Evolutionary conservation across 345 rosid species (phyloP).

Genomic region (Euphorbia pulcherrima): DNA sequence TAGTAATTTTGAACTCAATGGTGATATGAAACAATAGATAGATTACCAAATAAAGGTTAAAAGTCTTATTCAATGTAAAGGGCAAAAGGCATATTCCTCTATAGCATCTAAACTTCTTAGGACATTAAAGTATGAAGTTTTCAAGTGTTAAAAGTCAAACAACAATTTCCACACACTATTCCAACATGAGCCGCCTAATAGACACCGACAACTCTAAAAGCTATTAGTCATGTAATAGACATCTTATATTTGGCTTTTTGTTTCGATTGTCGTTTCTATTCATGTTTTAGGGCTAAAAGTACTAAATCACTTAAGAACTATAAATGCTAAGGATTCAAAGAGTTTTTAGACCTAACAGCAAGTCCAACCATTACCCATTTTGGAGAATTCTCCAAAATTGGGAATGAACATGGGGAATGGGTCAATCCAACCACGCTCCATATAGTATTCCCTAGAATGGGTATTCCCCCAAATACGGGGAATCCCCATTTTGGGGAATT

Average conservation of each 20-base stretch:
- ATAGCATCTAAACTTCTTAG: conserved; percentile 5
- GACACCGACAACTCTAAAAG: neutral
- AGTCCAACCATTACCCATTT: neutral
- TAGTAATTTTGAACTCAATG: conserved; percentile 6
- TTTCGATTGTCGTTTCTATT: no score
- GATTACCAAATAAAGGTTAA: neutral
- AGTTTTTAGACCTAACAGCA: neutral
- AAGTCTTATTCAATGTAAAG: neutral
- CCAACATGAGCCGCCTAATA: conserved; percentile 6
- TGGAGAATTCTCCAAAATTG: no score
- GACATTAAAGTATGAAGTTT: neutral
- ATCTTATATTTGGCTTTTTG: no score
- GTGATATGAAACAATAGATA: neutral
- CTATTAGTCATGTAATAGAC: neutral
- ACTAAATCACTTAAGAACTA: neutral
- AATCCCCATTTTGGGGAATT: no score
- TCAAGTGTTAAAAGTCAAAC: neutral
- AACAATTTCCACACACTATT: neutral
- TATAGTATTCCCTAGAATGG: no score
- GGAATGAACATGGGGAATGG: no score
- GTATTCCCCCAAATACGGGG: no score
- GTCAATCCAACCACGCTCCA: no score
- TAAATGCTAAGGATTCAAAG: neutral
- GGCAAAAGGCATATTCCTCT: conserved; percentile 5
- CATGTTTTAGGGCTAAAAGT: neutral